Base-by-base conservation (phyloP, 1,139 yeast genomes). In the Spencermartinsiella ligniputridi region DNA sequence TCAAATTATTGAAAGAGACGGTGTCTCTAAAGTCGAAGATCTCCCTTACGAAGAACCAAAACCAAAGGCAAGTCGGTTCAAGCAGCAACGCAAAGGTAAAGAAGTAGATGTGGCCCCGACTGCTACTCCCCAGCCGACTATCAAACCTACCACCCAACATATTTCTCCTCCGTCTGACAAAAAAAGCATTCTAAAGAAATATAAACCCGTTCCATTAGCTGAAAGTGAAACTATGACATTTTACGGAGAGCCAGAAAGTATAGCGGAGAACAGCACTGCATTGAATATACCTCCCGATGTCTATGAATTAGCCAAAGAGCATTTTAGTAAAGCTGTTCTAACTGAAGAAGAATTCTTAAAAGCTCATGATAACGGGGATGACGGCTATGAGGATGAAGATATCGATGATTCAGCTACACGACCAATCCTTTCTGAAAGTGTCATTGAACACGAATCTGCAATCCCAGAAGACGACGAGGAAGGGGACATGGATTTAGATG, bases 301-400 rank as follows among this genome's bases (percentile, higher is more conserved):
- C 1, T 51, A 55, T 37, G 55, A 55, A 15, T 49, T 53, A 21
- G 63, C 64, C 6, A 43, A 47, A 17, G 51, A 56, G 35, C 50
- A 61, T 39, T 62, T 57, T 39, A 54, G 60, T 15, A 53, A 62
- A 2, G 55, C 66, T 1, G 52, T 61, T 13, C 43, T 66, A n/a
- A 60, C 65, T 3, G 68, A 64, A 29, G 63, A 62, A n/a, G 55
- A 62, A 27, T 66, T 65, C 37, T 44, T 66, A 2, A 45, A 48
- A 15, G 60, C 58, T 5, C 59, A 56, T 47, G 57, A 54, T 15
- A 35, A 25, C 8, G 32, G 32, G 5, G 44, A 39, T 2, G 49
- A 39, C 13, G 45, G 42, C 21, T 44, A 27, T 16, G 45, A 39
- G 3, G 35, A 35, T 3, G 36, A 36, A 13, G 35, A 15, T 18